These are phyloP conservation scores for Penicillium capsulatum DNA, from an alignment of 2,329 filamentous ascomycete genomes.

Conservation along the genomic window DNA sequence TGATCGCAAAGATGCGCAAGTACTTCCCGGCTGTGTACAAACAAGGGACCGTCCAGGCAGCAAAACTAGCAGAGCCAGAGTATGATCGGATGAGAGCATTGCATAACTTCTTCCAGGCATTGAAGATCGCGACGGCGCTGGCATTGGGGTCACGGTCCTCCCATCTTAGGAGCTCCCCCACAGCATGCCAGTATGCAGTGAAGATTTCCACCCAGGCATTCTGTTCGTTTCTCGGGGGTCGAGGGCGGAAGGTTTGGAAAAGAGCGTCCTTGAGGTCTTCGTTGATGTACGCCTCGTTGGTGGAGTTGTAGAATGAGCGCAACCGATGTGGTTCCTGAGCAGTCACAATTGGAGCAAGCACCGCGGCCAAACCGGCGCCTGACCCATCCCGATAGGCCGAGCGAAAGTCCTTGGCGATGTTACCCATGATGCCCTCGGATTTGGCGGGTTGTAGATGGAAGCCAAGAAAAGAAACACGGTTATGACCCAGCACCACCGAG, in stretches of 20 bases:
- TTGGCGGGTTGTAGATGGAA: too few relatives aligned
- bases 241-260: constrained; percentile 57
- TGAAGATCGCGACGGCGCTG: constrained; percentile 81
- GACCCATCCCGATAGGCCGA: constrained; percentile 61
- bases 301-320: constrained; percentile 65
- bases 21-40: constrained; percentile 85
- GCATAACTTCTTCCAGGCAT: constrained; percentile 80
- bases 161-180: constrained; percentile 66
- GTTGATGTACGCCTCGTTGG: constrained; percentile 62
- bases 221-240: constrained; percentile 62
- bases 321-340: constrained; percentile 61
- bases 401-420: constrained; percentile 68
- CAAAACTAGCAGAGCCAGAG: constrained; percentile 62
- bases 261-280: constrained; percentile 67
- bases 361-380: constrained; percentile 69
- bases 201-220: constrained; percentile 87
- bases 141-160: constrained; percentile 52
- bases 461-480: too few relatives aligned
- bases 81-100: constrained; percentile 77
- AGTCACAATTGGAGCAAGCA: constrained; percentile 67
- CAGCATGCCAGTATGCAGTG: constrained; percentile 74
- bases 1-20: constrained; percentile 81
- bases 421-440: constrained; percentile 56
- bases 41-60: constrained; percentile 88
- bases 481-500: too few relatives aligned